These are phyloP conservation scores for Globisporangium canariense DNA, from an alignment of 352 stramenopile species.

Conservation along the genomic window DNA sequence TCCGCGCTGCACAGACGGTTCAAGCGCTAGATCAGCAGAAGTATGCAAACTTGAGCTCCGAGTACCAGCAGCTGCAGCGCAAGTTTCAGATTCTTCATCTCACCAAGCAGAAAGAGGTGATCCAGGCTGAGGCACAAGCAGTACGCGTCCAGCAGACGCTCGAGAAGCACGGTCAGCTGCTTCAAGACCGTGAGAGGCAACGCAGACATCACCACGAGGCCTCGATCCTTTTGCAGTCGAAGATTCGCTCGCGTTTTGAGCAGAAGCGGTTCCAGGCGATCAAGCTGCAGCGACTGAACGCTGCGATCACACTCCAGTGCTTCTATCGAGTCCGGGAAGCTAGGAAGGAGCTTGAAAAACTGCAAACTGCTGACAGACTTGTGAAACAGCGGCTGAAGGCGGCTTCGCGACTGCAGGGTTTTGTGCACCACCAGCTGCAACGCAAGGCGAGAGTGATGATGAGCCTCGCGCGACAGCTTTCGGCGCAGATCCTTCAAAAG, in stretches of 20 bases:
- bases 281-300: conserved; percentile 39
- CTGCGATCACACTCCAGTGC: conserved; percentile 43
- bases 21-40: conserved; percentile 29
- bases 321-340: conserved; percentile 23
- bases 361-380: conserved; percentile 19
- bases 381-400: conserved; percentile 11
- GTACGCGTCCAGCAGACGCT: conserved; percentile 43
- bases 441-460: conserved; percentile 38
- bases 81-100: conserved; percentile 18
- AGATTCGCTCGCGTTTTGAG: conserved; percentile 46
- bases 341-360: conserved; percentile 7
- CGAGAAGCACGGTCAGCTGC: conserved; percentile 32
- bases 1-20: conserved; percentile 22
- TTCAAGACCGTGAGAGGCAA: conserved; percentile 31
- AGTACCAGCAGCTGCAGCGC: conserved; percentile 37
- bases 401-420: conserved; percentile 32
- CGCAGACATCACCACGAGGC: conserved; percentile 37
- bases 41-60: conserved; percentile 23
- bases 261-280: conserved; percentile 58
- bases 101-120: conserved; percentile 37
- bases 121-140: conserved; percentile 37
- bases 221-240: conserved; percentile 63
- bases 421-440: conserved; percentile 33
- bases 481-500: conserved; percentile 49
- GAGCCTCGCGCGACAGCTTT: conserved; percentile 30